These are phyloP conservation scores for Melampsora americana DNA, from an alignment of 1,284 basidiomycete genomes.

Conservation along the genomic window DNA sequence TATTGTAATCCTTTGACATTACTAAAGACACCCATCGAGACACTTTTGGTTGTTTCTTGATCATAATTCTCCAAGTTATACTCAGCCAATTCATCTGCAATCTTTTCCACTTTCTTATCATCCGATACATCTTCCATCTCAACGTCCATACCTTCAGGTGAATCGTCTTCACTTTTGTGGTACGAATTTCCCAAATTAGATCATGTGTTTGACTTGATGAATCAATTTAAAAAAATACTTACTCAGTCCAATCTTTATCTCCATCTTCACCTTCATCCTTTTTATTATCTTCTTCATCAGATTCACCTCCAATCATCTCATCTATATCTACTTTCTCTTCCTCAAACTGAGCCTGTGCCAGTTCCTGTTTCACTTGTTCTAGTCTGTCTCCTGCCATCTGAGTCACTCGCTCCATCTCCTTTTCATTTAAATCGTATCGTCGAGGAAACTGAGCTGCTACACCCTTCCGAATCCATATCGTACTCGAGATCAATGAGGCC, in stretches of 20 bases:
- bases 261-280: slow-evolving; percentile 48
- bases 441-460: slow-evolving; percentile 70
- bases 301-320: slow-evolving; percentile 46
- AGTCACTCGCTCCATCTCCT: slow-evolving; percentile 84
- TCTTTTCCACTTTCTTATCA: slow-evolving; percentile 54
- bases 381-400: slow-evolving; percentile 81
- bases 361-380: slow-evolving; percentile 77
- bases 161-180: slow-evolving; percentile 54
- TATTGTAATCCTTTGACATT: slow-evolving; percentile 93
- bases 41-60: slow-evolving; percentile 66
- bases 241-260: slow-evolving; percentile 47
- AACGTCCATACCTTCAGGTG: slow-evolving; percentile 57
- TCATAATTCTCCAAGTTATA: slow-evolving; percentile 95
- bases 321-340: slow-evolving; percentile 48
- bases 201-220: no score
- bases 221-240: slow-evolving; percentile 31
- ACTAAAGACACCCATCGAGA: slow-evolving; percentile 80
- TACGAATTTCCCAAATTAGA: no score
- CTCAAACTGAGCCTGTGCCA: slow-evolving; percentile 59
- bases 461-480: slow-evolving; percentile 77
- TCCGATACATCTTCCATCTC: slow-evolving; percentile 58
- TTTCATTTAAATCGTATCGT: slow-evolving; percentile 87
- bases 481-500: slow-evolving; percentile 58
- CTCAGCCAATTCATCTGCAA: slow-evolving; percentile 72
- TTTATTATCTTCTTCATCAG: slow-evolving; percentile 45